A percentile compares a stretch with the other conserved stretches of the same genome.
Conservation (phyloP, 2,329 filamentous ascomycete genomes). For the Verticillium zaregamsianum region DNA sequence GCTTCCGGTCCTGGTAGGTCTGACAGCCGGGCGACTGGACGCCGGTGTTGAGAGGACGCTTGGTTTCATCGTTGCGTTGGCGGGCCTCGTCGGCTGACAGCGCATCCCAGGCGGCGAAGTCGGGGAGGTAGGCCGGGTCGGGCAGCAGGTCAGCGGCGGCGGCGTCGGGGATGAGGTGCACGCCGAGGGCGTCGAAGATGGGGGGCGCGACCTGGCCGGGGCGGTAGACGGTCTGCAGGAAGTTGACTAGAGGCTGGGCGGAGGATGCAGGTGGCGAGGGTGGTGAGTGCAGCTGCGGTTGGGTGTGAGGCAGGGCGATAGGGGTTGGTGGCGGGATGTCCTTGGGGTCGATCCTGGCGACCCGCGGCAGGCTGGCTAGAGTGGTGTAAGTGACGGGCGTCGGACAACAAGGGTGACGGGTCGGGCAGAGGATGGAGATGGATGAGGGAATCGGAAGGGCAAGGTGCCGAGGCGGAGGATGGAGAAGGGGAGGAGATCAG, state of each 20-base stretch:
- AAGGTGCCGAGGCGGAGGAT: not conserved
- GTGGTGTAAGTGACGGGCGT: not conserved
- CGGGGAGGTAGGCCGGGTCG: slow-evolving; percentile 47
- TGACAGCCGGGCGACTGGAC: slow-evolving; percentile 52
- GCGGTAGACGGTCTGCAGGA: slow-evolving; percentile 52
- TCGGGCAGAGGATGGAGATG: not conserved
- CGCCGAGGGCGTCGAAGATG: slow-evolving; percentile 54
- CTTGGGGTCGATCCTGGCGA: slow-evolving; percentile 34
- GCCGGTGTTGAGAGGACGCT: slow-evolving; percentile 46
- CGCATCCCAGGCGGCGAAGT: slow-evolving; percentile 47
- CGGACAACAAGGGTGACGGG: not conserved
- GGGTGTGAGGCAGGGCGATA: slow-evolving; percentile 43
- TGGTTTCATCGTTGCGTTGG: slow-evolving; percentile 43
- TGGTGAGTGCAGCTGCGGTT: slow-evolving; percentile 19
- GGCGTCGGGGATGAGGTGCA: slow-evolving; percentile 49
- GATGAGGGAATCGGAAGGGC: slow-evolving; percentile 5
- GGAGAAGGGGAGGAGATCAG: slow-evolving; percentile 6
- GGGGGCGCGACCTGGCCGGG: slow-evolving; percentile 42
- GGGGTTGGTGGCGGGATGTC: slow-evolving; percentile 55
- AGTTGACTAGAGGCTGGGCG: slow-evolving; percentile 36
- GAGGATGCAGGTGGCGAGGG: slow-evolving; percentile 12
- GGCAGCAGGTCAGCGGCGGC: slow-evolving; percentile 48
- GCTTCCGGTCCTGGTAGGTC: slow-evolving; percentile 53
- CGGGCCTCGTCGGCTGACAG: slow-evolving; percentile 45
- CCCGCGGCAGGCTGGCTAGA: slow-evolving; percentile 16